Percentiles rank a stretch among this genome's conserved stretches.
phyloP scores from a whole-genome alignment of 2,329 filamentous ascomycete species.

The Tolypocladium guangdongense region DNA sequence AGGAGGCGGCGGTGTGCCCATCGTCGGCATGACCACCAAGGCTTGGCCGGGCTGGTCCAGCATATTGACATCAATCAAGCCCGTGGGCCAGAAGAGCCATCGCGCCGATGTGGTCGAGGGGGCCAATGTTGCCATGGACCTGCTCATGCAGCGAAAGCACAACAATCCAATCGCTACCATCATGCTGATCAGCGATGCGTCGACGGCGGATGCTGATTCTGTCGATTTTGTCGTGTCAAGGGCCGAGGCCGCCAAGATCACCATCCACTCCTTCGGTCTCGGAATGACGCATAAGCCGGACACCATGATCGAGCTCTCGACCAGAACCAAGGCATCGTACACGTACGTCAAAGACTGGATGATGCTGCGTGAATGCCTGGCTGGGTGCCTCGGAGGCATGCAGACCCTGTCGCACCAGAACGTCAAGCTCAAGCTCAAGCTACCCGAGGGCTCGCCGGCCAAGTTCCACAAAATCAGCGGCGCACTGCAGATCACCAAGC shows the following conservation, averaged over 20 bases:
- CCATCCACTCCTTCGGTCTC: conserved; percentile 92
- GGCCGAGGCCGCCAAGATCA: conserved; percentile 93
- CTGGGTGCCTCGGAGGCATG: conserved; percentile 81
- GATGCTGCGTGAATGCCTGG: conserved; percentile 96
- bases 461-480: conserved; percentile 99
- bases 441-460: conserved; percentile 92
- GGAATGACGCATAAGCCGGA: conserved; percentile 97
- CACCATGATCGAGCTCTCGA: conserved; percentile 96
- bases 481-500: conserved; percentile 90
- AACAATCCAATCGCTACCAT: conserved; percentile 94
- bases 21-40: conserved; percentile 98
- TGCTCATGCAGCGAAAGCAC: conserved; percentile 94
- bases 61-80: conserved; percentile 76
- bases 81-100: conserved; percentile 92
- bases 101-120: conserved; percentile 95
- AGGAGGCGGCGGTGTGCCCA: conserved; percentile 79
- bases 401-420: conserved; percentile 98
- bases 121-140: conserved; percentile 95
- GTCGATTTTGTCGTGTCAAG: conserved; percentile 96
- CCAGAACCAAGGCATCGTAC: conserved; percentile 90
- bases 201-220: conserved; percentile 85
- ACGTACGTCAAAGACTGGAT: conserved; percentile 99
- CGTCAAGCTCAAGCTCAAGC: conserved; percentile 84
- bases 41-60: conserved; percentile 86
- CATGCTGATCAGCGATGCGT: conserved; percentile 93